Base-by-base conservation (phyloP, 805 yeast genomes). In the Yarrowia bubula region DNA sequence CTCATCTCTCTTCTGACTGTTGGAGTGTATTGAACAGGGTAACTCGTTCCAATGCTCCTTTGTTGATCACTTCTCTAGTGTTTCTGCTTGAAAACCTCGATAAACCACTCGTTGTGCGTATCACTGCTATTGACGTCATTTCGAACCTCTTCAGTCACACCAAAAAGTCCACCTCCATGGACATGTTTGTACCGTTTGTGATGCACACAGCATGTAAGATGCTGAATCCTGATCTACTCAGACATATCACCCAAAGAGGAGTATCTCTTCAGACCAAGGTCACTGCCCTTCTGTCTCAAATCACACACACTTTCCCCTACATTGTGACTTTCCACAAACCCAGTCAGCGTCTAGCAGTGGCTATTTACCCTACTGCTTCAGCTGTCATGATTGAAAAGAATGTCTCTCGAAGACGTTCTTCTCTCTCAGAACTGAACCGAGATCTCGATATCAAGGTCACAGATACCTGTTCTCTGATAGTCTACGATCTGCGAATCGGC, bases 291-390 rank as follows among this genome's bases (percentile, higher is more conserved):
- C 22, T 58, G 64, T 43, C 64, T 11, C 41, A 32, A n/a, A n/a
- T 44, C 22, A 35, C 64, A 13, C 39, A 42, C 1, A 58, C 47
- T 1, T 58, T 43, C 5, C 51, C 64, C 1, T 44, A 44, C 37
- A 43, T 58, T 43, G 51, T 58, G n/a, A 44, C 51, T 8, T 58
- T 58, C 64, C 64, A 58, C 22, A 58, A 58, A 14, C 51, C 64
- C 8, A 58, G 51, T 14, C 64, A 58, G 13, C 64, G 64, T 8
- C 43, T 58, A 5, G 64, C 64, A 8, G 51, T 58, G n/a, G 51
- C 51, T 15, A 58, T 58, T 6, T 44, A 35, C 17, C 51, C 64
- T 9, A 58, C 41, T 11, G 64, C 64, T 3, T 35, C 64, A 1
- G 51, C 64, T 8, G 43, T 44, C 8, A 58, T 58, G 39, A 22